phyloP scores from a whole-genome alignment of 2,329 filamentous ascomycete species.

The Blastomyces percursus region DNA sequence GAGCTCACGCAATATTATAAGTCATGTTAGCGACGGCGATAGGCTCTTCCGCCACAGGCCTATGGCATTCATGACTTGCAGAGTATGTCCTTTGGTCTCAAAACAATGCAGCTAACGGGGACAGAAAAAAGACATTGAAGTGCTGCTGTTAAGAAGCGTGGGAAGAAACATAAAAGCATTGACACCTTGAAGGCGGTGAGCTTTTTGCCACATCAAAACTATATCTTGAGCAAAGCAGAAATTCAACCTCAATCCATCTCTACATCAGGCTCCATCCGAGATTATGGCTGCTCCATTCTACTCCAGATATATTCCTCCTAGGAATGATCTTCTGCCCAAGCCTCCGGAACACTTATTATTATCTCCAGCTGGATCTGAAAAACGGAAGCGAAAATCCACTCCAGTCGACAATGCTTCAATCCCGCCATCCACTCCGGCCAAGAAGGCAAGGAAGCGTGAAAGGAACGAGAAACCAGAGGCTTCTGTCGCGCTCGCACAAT shows the following conservation, averaged over 20 bases:
- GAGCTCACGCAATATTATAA: constrained; percentile 57
- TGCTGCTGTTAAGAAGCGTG: not conserved
- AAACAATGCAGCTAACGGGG: not conserved
- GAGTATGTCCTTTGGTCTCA: not conserved
- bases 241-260: not conserved
- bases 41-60: constrained; percentile 13
- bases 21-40: constrained; percentile 41
- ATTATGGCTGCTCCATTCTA: constrained; percentile 40
- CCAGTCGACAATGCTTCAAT: not conserved
- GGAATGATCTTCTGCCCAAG: not conserved
- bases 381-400: constrained; percentile 15
- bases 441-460: constrained; percentile 30
- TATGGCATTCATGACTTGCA: constrained; percentile 8
- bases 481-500: not conserved
- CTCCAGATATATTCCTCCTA: constrained; percentile 37
- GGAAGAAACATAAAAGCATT: not conserved
- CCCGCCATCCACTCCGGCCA: constrained; percentile 6
- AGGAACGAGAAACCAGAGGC: constrained; percentile 23
- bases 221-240: not conserved
- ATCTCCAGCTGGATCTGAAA: constrained; percentile 6
- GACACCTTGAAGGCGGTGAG: constrained; percentile 14
- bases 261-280: not conserved
- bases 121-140: not conserved
- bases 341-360: not conserved
- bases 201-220: constrained; percentile 1